Evolutionary conservation across 140 eudicot genomes (phyloP).

Genomic region (Flaveria floridana): DNA sequence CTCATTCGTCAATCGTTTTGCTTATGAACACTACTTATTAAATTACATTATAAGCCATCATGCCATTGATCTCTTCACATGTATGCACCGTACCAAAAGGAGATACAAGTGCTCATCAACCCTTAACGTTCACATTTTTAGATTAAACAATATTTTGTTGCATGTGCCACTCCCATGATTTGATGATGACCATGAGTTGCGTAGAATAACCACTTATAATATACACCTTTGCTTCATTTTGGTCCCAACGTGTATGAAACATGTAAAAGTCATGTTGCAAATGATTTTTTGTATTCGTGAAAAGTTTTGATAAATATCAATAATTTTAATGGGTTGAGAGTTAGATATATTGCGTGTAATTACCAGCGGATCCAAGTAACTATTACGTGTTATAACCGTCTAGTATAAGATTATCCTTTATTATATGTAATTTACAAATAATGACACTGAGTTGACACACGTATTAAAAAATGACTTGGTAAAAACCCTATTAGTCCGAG

Average conservation of each 20-base stretch:
- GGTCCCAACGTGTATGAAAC: not conserved
- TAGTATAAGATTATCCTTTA: too few relatives aligned
- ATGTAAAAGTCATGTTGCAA: not conserved
- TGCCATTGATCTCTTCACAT: slow-evolving; percentile 7
- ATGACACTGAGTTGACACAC: too few relatives aligned
- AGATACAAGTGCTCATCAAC: not conserved
- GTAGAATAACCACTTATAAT: slow-evolving; percentile 14
- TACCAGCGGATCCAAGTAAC: not conserved
- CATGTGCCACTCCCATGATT: slow-evolving; percentile 22
- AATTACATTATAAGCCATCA: not conserved
- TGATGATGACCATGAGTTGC: slow-evolving; percentile 13
- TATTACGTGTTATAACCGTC: too few relatives aligned
- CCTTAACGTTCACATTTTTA: slow-evolving; percentile 13
- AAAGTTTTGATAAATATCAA: not conserved
- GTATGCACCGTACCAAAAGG: not conserved
- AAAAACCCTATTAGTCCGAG: too few relatives aligned
- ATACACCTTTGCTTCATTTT: not conserved
- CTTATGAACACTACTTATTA: not conserved
- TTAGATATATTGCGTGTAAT: not conserved
- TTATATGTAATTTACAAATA: too few relatives aligned
- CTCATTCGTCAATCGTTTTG: not conserved
- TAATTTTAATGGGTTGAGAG: not conserved
- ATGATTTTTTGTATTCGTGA: not conserved
- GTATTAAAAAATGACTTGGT: too few relatives aligned
- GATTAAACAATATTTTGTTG: not conserved